Evolutionary conservation across 164 flowering plant genomes (phyloP), one percentile per base, ranked within the genome.

Genomic region (Tetrastigma voinierianum): DNA sequence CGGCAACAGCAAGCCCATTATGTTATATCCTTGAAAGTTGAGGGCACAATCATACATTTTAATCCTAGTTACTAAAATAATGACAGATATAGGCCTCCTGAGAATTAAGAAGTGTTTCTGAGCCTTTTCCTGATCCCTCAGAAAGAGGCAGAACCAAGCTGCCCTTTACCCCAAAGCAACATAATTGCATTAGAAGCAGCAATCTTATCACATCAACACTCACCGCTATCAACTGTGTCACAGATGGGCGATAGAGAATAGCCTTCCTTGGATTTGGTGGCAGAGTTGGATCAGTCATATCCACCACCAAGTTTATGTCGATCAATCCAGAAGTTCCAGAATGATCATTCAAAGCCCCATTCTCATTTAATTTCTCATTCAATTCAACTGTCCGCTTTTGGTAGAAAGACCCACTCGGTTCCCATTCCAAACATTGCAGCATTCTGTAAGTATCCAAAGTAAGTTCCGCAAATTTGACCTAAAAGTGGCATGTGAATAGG

Each of bases 371-470:
- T 77, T 90, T 87, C 69, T 83, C 83, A 57, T 59, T 73, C 60
- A 84, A 57, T 77, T 86, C 86, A 66, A 74, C 78, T 19, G 80
- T 79, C 59, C 62, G 87, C 76, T 82, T 85, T 62, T 88, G 86
- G 74, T 81, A 87, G 73, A 90, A 88, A 19, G 93, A 75, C 69
- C 89, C 98, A 78, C 89, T 85, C 9, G 97, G 98, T 68, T 96
- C 98, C 99, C 99, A 93, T 78, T 96, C 99, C 74, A 96, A 75
- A 80, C 93, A 90, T 76, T 93, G 99, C 64, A 93, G 73, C 99
- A 96, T 96, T 77, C 99, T 87, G 67, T 79, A 89, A 47, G 90
- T 83, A 77, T 96, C 98, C 70, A 96, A 61, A 8, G 98, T 93
- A 67, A 90, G 76, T 77, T 96, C 99, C 40, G 97, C 87, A 83